Evolutionary conservation across 2,329 filamentous ascomycete species (phyloP).

Genomic region (Alternaria burnsii): DNA sequence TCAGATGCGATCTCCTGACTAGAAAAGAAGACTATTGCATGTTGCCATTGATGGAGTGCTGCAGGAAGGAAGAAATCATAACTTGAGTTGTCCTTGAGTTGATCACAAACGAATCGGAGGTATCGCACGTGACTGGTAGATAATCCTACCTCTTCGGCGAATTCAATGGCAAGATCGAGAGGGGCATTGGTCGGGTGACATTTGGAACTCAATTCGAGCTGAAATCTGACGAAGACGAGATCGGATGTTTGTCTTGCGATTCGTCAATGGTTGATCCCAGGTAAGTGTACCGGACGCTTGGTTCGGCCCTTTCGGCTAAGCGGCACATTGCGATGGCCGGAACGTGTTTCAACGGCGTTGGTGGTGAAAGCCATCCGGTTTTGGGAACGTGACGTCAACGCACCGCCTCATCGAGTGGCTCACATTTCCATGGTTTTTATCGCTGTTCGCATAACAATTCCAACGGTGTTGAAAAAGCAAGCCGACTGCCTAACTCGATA

Average conservation of each 20-base stretch:
- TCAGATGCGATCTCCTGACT: background rate
- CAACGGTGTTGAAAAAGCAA: background rate
- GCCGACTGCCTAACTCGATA: background rate
- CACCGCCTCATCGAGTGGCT: background rate
- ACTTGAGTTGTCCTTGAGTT: background rate
- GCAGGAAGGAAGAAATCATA: background rate
- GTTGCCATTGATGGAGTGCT: no score
- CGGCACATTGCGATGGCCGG: conserved; percentile 13
- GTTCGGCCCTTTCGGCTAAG: conserved; percentile 8
- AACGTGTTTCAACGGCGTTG: conserved; percentile 11
- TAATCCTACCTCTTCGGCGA: background rate
- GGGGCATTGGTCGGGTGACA: background rate
- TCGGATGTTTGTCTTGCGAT: background rate
- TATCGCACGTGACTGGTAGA: background rate
- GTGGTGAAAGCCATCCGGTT: conserved; percentile 4
- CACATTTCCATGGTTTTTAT: background rate
- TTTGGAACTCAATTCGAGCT: background rate
- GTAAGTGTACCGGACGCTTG: conserved; percentile 8
- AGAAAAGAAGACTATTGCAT: background rate
- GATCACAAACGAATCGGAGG: background rate
- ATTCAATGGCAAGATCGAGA: background rate
- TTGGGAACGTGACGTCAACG: conserved; percentile 17
- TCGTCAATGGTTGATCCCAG: background rate
- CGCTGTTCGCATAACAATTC: background rate
- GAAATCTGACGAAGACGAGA: background rate